These are phyloP conservation scores for Friedmanniomyces simplex DNA, from an alignment of 495 filamentous ascomycete genomes.

Conservation along the genomic window DNA sequence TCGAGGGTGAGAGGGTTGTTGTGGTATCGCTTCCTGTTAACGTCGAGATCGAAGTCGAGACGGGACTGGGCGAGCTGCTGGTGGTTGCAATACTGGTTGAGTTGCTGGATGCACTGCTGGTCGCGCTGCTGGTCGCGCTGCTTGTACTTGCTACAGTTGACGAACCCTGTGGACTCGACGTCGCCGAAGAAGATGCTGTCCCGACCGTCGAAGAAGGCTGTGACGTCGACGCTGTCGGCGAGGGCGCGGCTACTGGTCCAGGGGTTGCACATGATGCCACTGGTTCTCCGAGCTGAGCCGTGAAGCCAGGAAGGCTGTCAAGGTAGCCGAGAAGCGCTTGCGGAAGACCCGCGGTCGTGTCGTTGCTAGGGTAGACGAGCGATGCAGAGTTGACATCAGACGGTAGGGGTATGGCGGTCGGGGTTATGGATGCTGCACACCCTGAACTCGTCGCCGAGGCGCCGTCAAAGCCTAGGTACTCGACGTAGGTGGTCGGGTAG, in stretches of 20 bases:
- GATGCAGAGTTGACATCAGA: neutral
- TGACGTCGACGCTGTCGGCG: neutral
- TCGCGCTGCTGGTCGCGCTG: too few relatives aligned
- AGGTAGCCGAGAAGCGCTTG: neutral
- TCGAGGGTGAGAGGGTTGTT: too few relatives aligned
- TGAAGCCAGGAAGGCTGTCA: neutral
- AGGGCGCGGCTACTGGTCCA: neutral
- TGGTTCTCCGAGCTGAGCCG: neutral
- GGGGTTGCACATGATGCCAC: neutral
- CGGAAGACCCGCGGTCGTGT: neutral
- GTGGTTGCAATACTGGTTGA: too few relatives aligned
- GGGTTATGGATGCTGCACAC: neutral
- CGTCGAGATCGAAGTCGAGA: too few relatives aligned
- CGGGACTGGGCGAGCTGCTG: too few relatives aligned
- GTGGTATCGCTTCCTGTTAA: too few relatives aligned
- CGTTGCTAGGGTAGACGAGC: neutral
- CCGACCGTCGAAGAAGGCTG: neutral
- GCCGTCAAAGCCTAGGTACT: neutral
- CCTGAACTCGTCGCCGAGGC: neutral
- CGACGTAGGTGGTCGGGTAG: conserved; percentile 4
- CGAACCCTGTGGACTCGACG: too few relatives aligned
- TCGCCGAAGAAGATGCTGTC: neutral
- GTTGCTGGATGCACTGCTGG: too few relatives aligned
- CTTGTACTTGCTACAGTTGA: too few relatives aligned
- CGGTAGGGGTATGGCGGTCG: neutral